Evolutionary conservation across 2,329 filamentous ascomycete genomes (phyloP), one percentile per base, ranked within the genome.

Genomic region (Fusarium pseudonygamai): DNA sequence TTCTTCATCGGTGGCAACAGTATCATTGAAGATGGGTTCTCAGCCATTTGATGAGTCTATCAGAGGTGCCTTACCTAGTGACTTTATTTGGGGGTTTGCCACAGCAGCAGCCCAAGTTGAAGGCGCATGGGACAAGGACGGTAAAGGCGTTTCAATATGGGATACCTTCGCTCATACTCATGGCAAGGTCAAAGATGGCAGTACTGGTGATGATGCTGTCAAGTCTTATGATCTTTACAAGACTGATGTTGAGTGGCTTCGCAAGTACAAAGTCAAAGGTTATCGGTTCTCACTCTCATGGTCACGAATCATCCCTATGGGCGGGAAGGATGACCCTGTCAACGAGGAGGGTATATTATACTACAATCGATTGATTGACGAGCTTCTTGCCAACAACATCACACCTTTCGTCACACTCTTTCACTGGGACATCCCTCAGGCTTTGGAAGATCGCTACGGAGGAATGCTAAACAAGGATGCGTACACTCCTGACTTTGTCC

Each of bases 271-370:
- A 60, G 88, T 89, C 22, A 86, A 86, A 66, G 88, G 87, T 7
- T 92, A 92, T 78, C 87, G 90, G 30, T 92, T 92, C 79, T 91
- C 89, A 7, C 82, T 92, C 32, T 89, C 89, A 8, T 92, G 90
- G 90, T 87, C 88, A 18, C 87, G 90, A 47, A 88, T 92, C 67
- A 91, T 92, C 58, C 90, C 90, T 1, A 83, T 90, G 9, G 90
- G 90, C 24, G 89, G 90, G 24, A 87, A 88, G 60, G 86, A 90
- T 56, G 90, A 91, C 65, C 88, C 89, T 1, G 78, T 92, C 78
- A 92, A 91, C 74, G 84, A 90, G 67, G 85, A 86, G 56, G 90
- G 90, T 12, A 78, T 92, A 39, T 83, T 87, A 53, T 88, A 89
- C 79, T 92, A 92, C 78, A 83, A 87, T 77, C 85, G 87, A 49